Percentiles rank a stretch among this genome's conserved stretches.
These are phyloP conservation scores for Xenosphaeropsis pyriputrescens DNA, from an alignment of 2,329 filamentous ascomycete genomes.

Conservation along the genomic window DNA sequence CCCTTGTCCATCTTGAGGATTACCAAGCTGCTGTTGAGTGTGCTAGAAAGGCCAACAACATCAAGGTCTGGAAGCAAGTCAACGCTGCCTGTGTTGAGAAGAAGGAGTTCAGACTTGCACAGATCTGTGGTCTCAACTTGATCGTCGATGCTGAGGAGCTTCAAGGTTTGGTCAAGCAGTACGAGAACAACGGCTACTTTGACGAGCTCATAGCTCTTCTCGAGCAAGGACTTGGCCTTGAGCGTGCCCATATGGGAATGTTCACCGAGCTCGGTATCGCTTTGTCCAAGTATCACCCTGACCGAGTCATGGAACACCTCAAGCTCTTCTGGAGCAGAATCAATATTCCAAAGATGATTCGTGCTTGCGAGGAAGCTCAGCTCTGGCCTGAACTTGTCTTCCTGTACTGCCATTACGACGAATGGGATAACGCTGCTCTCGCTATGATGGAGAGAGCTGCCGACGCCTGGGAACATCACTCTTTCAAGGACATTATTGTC, in stretches of 20 bases:
- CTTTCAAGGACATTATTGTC: slow-evolving; percentile 96
- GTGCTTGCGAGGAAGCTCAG: slow-evolving; percentile 83
- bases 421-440: slow-evolving; percentile 92
- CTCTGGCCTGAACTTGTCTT: slow-evolving; percentile 97
- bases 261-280: slow-evolving; percentile 91
- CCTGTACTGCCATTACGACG: slow-evolving; percentile 96
- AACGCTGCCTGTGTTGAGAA: slow-evolving; percentile 92
- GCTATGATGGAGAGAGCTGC: slow-evolving; percentile 96
- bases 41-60: slow-evolving; percentile 95
- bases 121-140: slow-evolving; percentile 96
- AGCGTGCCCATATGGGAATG: slow-evolving; percentile 90
- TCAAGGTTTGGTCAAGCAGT: slow-evolving; percentile 84
- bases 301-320: slow-evolving; percentile 94
- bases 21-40: slow-evolving; percentile 97
- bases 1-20: slow-evolving; percentile 88
- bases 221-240: slow-evolving; percentile 86
- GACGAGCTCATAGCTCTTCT: slow-evolving; percentile 92
- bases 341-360: slow-evolving; percentile 96
- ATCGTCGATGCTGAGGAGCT: slow-evolving; percentile 97
- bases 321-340: slow-evolving; percentile 97
- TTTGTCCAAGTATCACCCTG: slow-evolving; percentile 86
- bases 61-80: slow-evolving; percentile 98
- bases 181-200: slow-evolving; percentile 94
- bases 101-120: slow-evolving; percentile 97
- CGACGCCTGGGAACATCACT: slow-evolving; percentile 98